phyloP scores from a whole-genome alignment of 768 basidiomycete species.

The Tricholoma furcatifolium region DNA sequence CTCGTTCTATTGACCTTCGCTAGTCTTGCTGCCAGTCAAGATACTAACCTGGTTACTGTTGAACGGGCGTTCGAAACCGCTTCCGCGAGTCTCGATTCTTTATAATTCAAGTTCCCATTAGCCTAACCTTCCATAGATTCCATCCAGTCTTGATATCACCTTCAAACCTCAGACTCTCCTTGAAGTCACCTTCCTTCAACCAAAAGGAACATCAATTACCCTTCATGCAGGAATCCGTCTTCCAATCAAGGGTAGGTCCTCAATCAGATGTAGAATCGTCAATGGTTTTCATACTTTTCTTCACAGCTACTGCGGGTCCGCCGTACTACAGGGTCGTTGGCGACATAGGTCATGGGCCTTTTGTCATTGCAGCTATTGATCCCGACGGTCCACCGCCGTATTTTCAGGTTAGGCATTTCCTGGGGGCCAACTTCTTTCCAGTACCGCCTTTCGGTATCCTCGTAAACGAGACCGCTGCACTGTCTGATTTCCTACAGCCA shows the following conservation, averaged over 20 bases:
- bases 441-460: conserved; percentile 40
- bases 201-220: conserved; percentile 19
- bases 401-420: conserved; percentile 47
- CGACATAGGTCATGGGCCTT: conserved; percentile 32
- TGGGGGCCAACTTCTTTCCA: conserved; percentile 38
- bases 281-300: neutral
- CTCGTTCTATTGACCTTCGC: neutral
- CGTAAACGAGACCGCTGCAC: conserved; percentile 48
- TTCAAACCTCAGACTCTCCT: conserved; percentile 25
- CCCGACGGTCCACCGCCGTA: conserved; percentile 53
- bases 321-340: conserved; percentile 23
- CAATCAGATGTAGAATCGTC: no score
- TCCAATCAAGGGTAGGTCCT: conserved; percentile 15
- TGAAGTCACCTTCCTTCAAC: conserved; percentile 25
- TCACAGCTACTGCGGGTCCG: conserved; percentile 6
- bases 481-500: conserved; percentile 20
- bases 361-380: conserved; percentile 44
- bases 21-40: conserved; percentile 23
- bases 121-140: no score
- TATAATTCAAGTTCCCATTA: neutral
- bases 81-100: conserved; percentile 19
- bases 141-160: conserved; percentile 17
- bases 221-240: conserved; percentile 25
- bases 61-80: conserved; percentile 29
- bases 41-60: conserved; percentile 27